Conservation (phyloP, 768 basidiomycete species). For the Termitomyces sp. region DNA sequence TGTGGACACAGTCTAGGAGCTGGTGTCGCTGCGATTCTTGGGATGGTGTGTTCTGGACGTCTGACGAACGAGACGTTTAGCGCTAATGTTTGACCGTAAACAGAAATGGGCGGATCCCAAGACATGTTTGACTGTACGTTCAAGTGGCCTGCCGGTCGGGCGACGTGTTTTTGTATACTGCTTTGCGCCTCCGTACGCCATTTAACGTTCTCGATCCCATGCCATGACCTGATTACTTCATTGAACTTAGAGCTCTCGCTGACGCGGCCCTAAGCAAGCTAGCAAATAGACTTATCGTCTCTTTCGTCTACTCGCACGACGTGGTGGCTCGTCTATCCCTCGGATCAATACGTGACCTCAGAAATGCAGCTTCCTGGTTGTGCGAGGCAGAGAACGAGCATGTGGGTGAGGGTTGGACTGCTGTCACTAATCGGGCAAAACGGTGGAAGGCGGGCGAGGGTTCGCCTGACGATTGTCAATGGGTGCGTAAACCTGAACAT, state of each 20-base stretch:
- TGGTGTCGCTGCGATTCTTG: constrained; percentile 71
- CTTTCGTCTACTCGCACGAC: constrained; percentile 81
- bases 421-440: constrained; percentile 43
- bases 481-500: constrained; percentile 30
- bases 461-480: constrained; percentile 46
- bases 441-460: constrained; percentile 56
- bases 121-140: constrained; percentile 63
- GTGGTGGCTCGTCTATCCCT: constrained; percentile 74
- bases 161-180: constrained; percentile 70
- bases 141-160: constrained; percentile 65
- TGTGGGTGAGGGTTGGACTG: constrained; percentile 49
- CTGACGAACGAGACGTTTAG: background rate
- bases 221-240: background rate
- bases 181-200: constrained; percentile 71
- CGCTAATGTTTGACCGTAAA: background rate
- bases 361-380: constrained; percentile 73
- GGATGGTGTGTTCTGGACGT: constrained; percentile 43
- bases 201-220: background rate
- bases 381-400: constrained; percentile 55
- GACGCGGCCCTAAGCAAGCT: constrained; percentile 57
- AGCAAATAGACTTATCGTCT: constrained; percentile 59
- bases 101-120: constrained; percentile 85
- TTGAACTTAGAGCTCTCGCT: constrained; percentile 45
- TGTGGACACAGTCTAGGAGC: constrained; percentile 85
- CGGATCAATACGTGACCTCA: constrained; percentile 71